These are phyloP conservation scores for Penicillium paradoxum DNA, from an alignment of 495 filamentous ascomycete genomes.

Conservation along the genomic window DNA sequence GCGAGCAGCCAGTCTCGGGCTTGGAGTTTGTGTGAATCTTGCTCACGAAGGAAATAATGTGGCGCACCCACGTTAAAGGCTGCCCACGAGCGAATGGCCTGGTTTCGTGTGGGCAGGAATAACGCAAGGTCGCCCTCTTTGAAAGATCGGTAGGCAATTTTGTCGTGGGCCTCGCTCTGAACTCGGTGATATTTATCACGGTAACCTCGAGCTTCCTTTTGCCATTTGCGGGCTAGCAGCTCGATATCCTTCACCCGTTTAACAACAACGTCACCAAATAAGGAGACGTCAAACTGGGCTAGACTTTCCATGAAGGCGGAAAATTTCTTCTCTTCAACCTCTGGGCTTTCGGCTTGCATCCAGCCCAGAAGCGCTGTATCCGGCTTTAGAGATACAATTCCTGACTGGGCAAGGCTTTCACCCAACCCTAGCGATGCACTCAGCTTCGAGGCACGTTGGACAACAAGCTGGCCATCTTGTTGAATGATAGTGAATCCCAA, in stretches of 20 bases:
- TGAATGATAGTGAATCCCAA: slow-evolving; percentile 76
- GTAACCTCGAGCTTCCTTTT: slow-evolving; percentile 79
- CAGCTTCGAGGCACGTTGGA: slow-evolving; percentile 70
- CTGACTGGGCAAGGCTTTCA: slow-evolving; percentile 57
- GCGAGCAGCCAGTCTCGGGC: slow-evolving; percentile 90
- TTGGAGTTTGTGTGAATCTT: slow-evolving; percentile 78
- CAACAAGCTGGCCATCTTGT: slow-evolving; percentile 64
- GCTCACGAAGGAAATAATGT: slow-evolving; percentile 94
- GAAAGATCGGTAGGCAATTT: slow-evolving; percentile 94
- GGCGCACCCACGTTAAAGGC: slow-evolving; percentile 97
- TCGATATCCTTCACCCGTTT: slow-evolving; percentile 89
- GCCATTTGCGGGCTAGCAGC: slow-evolving; percentile 80
- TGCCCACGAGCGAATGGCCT: slow-evolving; percentile 91
- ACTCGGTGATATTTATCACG: slow-evolving; percentile 80
- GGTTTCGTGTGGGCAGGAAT: slow-evolving; percentile 91
- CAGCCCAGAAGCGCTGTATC: slow-evolving; percentile 71
- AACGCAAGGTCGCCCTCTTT: slow-evolving; percentile 94
- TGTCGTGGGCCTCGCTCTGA: slow-evolving; percentile 86
- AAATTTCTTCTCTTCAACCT: slow-evolving; percentile 66
- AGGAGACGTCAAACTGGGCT: slow-evolving; percentile 72
- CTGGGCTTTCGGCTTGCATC: slow-evolving; percentile 63
- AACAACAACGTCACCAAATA: slow-evolving; percentile 73
- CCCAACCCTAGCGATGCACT: slow-evolving; percentile 53
- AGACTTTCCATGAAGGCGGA: slow-evolving; percentile 63
- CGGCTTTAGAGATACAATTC: slow-evolving; percentile 45